Evolutionary conservation across 306 rosid genomes (phyloP).

Genomic region (Inga leiocalycina): DNA sequence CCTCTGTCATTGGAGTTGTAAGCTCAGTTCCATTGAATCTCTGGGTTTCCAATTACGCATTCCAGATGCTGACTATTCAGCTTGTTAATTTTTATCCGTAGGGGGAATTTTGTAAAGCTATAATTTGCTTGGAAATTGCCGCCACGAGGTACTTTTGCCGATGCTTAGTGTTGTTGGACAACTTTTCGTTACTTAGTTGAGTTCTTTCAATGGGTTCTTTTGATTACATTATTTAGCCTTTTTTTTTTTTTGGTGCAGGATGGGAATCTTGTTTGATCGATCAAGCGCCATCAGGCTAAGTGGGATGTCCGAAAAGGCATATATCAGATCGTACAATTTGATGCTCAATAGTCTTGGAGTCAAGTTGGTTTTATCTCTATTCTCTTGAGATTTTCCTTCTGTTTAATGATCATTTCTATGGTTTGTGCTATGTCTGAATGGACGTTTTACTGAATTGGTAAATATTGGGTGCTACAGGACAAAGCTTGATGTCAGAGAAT

Average conservation of each 20-base stretch:
- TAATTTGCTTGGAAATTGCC: conserved; percentile 82
- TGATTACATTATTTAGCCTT: background rate
- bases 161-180: background rate
- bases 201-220: background rate
- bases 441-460: background rate
- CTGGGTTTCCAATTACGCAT: background rate
- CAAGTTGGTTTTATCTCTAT: conserved; percentile 54
- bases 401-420: background rate
- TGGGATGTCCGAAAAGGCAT: conserved; percentile 90
- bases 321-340: conserved; percentile 75
- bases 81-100: background rate
- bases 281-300: conserved; percentile 63
- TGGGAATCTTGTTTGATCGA: conserved; percentile 70
- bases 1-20: conserved; percentile 77
- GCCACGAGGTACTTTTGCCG: conserved; percentile 50
- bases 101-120: conserved; percentile 87
- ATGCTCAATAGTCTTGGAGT: conserved; percentile 82
- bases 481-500: conserved; percentile 79
- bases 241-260: conserved; percentile 12
- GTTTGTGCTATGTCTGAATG: background rate
- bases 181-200: background rate
- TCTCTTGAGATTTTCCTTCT: background rate
- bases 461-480: conserved; percentile 47
- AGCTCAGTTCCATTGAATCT: conserved; percentile 8
- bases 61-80: background rate